Evolutionary conservation across 2,329 filamentous ascomycete species (phyloP).

Genomic region (Claviceps sp.): DNA sequence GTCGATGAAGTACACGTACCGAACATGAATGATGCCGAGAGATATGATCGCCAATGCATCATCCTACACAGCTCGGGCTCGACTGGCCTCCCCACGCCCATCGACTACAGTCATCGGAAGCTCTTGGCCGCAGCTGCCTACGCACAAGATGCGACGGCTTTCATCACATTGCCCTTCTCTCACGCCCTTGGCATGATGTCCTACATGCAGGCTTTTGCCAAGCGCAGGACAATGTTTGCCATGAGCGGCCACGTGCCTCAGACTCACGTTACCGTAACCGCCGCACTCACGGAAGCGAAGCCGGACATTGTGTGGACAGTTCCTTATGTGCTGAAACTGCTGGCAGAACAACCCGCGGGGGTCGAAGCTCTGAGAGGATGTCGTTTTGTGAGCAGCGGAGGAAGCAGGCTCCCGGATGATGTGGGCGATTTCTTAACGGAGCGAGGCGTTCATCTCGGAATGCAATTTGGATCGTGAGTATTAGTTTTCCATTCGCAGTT

Average conservation of each 20-base stretch:
- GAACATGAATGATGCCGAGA: background rate
- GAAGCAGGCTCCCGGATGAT: conserved; percentile 42
- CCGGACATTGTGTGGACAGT: conserved; percentile 45
- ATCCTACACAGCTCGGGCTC: conserved; percentile 27
- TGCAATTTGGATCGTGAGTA: conserved; percentile 39
- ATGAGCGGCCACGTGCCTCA: conserved; percentile 43
- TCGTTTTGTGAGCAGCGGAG: conserved; percentile 41
- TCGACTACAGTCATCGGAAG: conserved; percentile 40
- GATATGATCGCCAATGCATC: background rate
- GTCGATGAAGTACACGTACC: background rate
- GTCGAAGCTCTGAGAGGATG: conserved; percentile 29
- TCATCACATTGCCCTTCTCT: conserved; percentile 44
- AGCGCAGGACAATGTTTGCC: conserved; percentile 34
- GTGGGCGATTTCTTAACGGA: conserved; percentile 38
- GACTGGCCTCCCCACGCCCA: conserved; percentile 49
- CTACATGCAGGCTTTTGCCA: conserved; percentile 37
- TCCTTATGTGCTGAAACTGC: conserved; percentile 48
- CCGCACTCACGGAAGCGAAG: conserved; percentile 26
- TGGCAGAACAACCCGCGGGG: conserved; percentile 44
- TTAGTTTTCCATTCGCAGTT: background rate
- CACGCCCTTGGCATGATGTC: conserved; percentile 45
- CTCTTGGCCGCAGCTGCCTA: conserved; percentile 33
- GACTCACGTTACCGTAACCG: conserved; percentile 32
- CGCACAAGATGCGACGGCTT: conserved; percentile 28
- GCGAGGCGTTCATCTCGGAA: conserved; percentile 38